These are phyloP conservation scores for Ustilago sp. DNA, from an alignment of 1,284 basidiomycete species.

Conservation along the genomic window DNA sequence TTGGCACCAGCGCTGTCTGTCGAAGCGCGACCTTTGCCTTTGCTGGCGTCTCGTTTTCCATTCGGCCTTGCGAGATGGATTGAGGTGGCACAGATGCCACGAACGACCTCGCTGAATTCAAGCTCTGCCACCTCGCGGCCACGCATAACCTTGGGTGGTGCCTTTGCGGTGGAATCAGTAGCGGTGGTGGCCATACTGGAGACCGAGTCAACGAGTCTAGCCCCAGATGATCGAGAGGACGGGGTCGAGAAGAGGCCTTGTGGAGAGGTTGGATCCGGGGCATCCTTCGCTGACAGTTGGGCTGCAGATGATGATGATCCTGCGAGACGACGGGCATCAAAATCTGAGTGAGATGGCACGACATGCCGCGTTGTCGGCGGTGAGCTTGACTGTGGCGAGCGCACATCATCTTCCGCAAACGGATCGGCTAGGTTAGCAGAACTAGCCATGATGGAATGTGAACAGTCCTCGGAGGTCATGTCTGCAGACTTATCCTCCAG, in stretches of 20 bases:
- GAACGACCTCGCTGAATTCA: slow-evolving; percentile 60
- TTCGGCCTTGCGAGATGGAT: slow-evolving; percentile 3
- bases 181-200: slow-evolving; percentile 38
- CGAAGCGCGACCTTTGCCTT: slow-evolving; percentile 24
- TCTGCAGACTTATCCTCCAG: not conserved
- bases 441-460: slow-evolving; percentile 45
- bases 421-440: slow-evolving; percentile 55
- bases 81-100: slow-evolving; percentile 49
- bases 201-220: slow-evolving; percentile 34
- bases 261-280: not conserved
- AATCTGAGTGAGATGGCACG: not conserved
- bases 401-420: slow-evolving; percentile 27
- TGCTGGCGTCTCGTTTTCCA: not conserved
- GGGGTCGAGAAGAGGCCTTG: slow-evolving; percentile 17
- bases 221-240: slow-evolving; percentile 6
- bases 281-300: not conserved
- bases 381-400: not conserved
- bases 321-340: not conserved
- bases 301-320: not conserved
- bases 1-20: not conserved
- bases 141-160: slow-evolving; percentile 17
- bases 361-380: not conserved
- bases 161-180: slow-evolving; percentile 29
- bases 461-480: slow-evolving; percentile 11
- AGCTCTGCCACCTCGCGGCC: slow-evolving; percentile 60